These are phyloP conservation scores for Turritis glabra DNA, from an alignment of 345 rosid species.

Conservation along the genomic window DNA sequence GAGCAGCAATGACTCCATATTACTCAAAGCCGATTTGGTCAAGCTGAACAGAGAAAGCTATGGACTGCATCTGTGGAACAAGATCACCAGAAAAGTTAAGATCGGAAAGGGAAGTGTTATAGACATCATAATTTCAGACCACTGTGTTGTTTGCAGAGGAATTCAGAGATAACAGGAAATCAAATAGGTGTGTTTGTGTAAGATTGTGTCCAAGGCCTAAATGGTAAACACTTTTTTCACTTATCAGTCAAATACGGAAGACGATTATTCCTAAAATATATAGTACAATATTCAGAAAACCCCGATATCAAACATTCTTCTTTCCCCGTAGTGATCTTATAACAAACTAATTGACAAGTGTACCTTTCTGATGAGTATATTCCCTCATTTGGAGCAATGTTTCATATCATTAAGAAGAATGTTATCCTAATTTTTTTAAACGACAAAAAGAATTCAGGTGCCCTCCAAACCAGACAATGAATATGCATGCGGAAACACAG, in stretches of 20 bases:
- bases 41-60: constrained; percentile 52
- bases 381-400: too few relatives aligned
- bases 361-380: too few relatives aligned
- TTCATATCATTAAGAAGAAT: too few relatives aligned
- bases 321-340: too few relatives aligned
- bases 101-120: constrained; percentile 71
- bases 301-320: too few relatives aligned
- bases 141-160: constrained; percentile 56
- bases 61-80: constrained; percentile 84
- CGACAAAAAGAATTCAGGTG: not conserved
- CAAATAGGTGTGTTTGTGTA: not conserved
- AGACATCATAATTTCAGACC: constrained; percentile 48
- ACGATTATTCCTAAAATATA: too few relatives aligned
- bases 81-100: constrained; percentile 50
- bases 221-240: not conserved
- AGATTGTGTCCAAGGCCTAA: not conserved
- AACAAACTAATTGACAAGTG: too few relatives aligned
- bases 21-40: constrained; percentile 53
- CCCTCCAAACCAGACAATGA: not conserved
- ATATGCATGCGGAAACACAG: not conserved
- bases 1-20: constrained; percentile 35
- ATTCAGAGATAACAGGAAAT: constrained; percentile 22
- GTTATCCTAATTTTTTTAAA: too few relatives aligned
- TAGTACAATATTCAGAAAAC: too few relatives aligned
- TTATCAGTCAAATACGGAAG: too few relatives aligned